Conservation (phyloP, 2,329 filamentous ascomycete genomes). For the Ophiocordyceps camponoti-leonardi region DNA sequence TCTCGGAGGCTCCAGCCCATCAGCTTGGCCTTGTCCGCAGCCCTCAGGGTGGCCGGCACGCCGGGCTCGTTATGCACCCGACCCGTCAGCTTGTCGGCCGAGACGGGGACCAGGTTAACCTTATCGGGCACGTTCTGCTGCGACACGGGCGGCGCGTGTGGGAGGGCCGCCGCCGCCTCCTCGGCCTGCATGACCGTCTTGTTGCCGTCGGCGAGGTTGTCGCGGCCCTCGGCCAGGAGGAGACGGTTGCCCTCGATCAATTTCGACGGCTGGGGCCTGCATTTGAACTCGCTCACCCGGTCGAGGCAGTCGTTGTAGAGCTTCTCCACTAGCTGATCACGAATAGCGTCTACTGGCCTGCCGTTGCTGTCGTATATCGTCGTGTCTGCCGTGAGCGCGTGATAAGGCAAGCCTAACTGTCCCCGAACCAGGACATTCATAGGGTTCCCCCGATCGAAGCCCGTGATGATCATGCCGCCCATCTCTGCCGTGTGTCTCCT, state of each 20-base stretch:
- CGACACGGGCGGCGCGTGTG: constrained; percentile 32
- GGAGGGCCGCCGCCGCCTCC: constrained; percentile 46
- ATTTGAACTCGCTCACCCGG: constrained; percentile 77
- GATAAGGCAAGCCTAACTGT: constrained; percentile 75
- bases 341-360: constrained; percentile 55
- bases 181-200: constrained; percentile 57
- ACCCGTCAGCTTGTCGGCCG: constrained; percentile 53
- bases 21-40: constrained; percentile 56
- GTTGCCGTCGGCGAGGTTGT: constrained; percentile 52
- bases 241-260: constrained; percentile 70
- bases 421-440: constrained; percentile 80
- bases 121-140: constrained; percentile 35
- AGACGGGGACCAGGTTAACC: constrained; percentile 43
- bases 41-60: constrained; percentile 50
- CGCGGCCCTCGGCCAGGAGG: constrained; percentile 66
- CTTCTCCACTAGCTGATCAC: constrained; percentile 73
- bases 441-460: constrained; percentile 89
- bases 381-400: constrained; percentile 61
- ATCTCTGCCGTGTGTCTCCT: constrained; percentile 75
- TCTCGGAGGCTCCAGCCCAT: constrained; percentile 71
- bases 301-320: constrained; percentile 93
- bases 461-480: constrained; percentile 96
- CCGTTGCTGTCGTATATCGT: constrained; percentile 81
- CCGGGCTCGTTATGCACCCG: constrained; percentile 55
- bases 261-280: constrained; percentile 51